Evolutionary conservation across 306 rosid species (phyloP), one percentile per base, ranked within the genome.

Genomic region (Trifolium dubium): DNA sequence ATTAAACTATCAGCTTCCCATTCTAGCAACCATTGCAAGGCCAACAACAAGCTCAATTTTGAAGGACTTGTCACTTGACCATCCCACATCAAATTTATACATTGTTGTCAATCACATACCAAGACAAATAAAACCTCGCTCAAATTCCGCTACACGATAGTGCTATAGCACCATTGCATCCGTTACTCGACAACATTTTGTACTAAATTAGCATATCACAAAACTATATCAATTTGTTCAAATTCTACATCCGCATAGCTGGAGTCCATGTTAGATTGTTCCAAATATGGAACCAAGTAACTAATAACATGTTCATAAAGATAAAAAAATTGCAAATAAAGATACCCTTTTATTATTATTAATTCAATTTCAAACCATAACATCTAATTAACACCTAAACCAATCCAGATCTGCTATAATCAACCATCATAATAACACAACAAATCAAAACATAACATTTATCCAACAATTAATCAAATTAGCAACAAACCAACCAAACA

Each of bases 321-420:
- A 12, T 46, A 46, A 13, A 6, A 46, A 13, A 13, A 41, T 56
- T 15, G 55, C 66, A 43, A 67, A 69, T 49, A 68, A 71, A 41
- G 31, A 78, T 18, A 23, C 66, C 60, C 10, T 55, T 55, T 28
- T 19, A 72, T 59, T 59, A 54, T 23, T 67, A 55, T 67, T 31
- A 13, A 63, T 51, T 64, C 50, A 17, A 40, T n/a, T 18, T 44
- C 37, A 55, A 58, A 56, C 74, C 14, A 68, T 8, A 10, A 75
- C 10, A 55, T 28, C 73, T 58, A 4, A 29, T n/a, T 65, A 49
- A 18, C 49, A 29, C 18, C 47, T 3, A 12, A 8, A 6, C 79
- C 39, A 40, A 56, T 59, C 49, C 69, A 80, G 85, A 84, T 80
- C 85, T 80, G 54, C 14, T 59, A 30, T 46, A 6, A 12, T 2